Evolutionary conservation across 2,329 filamentous ascomycete genomes (phyloP).

Genomic region (Aspergillus quadricinctus): DNA sequence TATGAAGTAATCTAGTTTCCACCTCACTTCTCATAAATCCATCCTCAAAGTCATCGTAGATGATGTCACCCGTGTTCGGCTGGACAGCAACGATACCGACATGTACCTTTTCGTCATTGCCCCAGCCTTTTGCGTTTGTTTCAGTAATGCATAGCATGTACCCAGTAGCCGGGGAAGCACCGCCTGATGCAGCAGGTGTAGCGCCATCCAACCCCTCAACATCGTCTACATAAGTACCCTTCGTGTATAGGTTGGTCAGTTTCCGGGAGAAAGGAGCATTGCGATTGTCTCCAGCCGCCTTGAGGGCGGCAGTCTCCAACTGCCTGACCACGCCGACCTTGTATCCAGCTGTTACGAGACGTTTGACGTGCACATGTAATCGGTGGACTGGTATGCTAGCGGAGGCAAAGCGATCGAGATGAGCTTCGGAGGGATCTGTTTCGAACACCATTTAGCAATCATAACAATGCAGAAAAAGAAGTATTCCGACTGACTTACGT

Average conservation of each 20-base stretch:
- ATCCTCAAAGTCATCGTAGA: constrained; percentile 94
- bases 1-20: constrained; percentile 90
- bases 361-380: constrained; percentile 87
- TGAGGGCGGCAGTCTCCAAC: constrained; percentile 89
- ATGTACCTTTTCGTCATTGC: constrained; percentile 88
- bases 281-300: constrained; percentile 90
- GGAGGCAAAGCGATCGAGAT: constrained; percentile 86
- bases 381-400: constrained; percentile 93
- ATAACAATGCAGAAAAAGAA: neutral
- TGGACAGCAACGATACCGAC: constrained; percentile 92
- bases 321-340: constrained; percentile 96
- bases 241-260: constrained; percentile 94
- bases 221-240: constrained; percentile 96
- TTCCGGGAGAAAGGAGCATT: constrained; percentile 89
- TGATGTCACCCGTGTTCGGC: constrained; percentile 89
- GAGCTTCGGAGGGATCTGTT: constrained; percentile 78
- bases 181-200: constrained; percentile 54
- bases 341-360: constrained; percentile 84
- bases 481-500: constrained; percentile 47
- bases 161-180: constrained; percentile 61
- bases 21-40: constrained; percentile 97
- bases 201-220: constrained; percentile 68
- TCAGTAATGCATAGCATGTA: constrained; percentile 93
- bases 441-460: neutral
- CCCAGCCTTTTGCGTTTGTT: constrained; percentile 69